Evolutionary conservation across 768 basidiomycete species (phyloP).

Genomic region (Crucibulum laeve): DNA sequence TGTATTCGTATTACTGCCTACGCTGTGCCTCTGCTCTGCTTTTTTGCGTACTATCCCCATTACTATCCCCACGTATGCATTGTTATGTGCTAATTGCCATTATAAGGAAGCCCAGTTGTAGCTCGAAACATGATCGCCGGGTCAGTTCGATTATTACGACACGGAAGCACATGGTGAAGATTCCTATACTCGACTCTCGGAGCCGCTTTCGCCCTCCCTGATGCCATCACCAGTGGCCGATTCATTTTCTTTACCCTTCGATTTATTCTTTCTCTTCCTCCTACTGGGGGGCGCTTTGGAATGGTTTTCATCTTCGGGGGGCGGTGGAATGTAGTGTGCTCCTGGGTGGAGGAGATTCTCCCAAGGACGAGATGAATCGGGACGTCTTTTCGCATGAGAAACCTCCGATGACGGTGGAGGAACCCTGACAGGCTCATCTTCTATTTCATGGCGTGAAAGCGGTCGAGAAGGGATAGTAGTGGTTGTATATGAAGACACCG

Average conservation of each 20-base stretch:
- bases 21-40: background rate
- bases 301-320: slow-evolving; percentile 6
- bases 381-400: slow-evolving; percentile 22
- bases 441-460: slow-evolving; percentile 24
- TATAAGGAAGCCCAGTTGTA: too few species aligned
- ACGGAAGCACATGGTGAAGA: too few species aligned
- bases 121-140: too few species aligned
- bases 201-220: too few species aligned
- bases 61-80: background rate
- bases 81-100: background rate
- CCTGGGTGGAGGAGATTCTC: slow-evolving; percentile 30
- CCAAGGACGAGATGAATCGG: slow-evolving; percentile 35
- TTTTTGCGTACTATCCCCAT: slow-evolving; percentile 2
- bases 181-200: too few species aligned
- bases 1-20: background rate
- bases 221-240: too few species aligned
- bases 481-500: slow-evolving; percentile 48
- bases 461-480: slow-evolving; percentile 31
- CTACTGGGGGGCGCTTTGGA: background rate
- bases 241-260: background rate
- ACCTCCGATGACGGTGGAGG: slow-evolving; percentile 33
- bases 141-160: too few species aligned
- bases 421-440: slow-evolving; percentile 33
- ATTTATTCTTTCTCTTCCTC: background rate
- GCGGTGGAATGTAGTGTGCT: slow-evolving; percentile 30